phyloP scores from a whole-genome alignment of 2,329 filamentous ascomycete species.

The Curvularia verruculosa region DNA sequence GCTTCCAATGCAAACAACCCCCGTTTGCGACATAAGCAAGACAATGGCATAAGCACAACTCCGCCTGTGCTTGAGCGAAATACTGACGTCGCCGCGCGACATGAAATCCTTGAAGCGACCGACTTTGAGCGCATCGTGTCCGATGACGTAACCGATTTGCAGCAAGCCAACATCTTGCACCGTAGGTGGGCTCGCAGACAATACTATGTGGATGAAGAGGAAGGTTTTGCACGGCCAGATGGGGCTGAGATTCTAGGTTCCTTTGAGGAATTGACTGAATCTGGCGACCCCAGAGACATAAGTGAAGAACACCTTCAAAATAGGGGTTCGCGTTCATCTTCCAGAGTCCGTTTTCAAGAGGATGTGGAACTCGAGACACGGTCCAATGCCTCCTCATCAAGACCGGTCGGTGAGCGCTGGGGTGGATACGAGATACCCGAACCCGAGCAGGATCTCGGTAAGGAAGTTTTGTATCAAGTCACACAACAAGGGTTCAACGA shows the following conservation, averaged over 20 bases:
- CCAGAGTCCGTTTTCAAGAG: constrained; percentile 78
- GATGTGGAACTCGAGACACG: constrained; percentile 72
- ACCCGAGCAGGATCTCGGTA: constrained; percentile 80
- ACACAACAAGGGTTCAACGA: constrained; percentile 94
- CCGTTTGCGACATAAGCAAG: constrained; percentile 40
- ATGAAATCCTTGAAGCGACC: constrained; percentile 22
- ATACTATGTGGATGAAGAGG: constrained; percentile 86
- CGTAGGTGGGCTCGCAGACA: constrained; percentile 75
- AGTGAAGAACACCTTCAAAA: constrained; percentile 3
- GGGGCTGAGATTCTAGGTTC: constrained; percentile 18
- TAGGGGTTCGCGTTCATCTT: constrained; percentile 70
- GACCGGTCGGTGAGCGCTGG: constrained; percentile 71
- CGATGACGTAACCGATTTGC: constrained; percentile 7
- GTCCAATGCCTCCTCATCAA: constrained; percentile 75
- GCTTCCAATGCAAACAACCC: constrained; percentile 22
- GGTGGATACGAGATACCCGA: constrained; percentile 79
- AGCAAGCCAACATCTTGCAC: constrained; percentile 52
- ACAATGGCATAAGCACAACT: constrained; percentile 40
- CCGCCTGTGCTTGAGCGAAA: constrained; percentile 33
- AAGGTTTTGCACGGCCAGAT: constrained; percentile 61
- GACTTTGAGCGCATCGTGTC: constrained; percentile 17
- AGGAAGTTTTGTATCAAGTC: constrained; percentile 88
- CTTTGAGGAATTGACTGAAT: constrained; percentile 17
- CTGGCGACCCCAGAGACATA: constrained; percentile 29
- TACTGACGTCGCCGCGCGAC: constrained; percentile 31